These are phyloP conservation scores for Ochetophila trinervis DNA, from an alignment of 306 rosid genomes.

Conservation along the genomic window DNA sequence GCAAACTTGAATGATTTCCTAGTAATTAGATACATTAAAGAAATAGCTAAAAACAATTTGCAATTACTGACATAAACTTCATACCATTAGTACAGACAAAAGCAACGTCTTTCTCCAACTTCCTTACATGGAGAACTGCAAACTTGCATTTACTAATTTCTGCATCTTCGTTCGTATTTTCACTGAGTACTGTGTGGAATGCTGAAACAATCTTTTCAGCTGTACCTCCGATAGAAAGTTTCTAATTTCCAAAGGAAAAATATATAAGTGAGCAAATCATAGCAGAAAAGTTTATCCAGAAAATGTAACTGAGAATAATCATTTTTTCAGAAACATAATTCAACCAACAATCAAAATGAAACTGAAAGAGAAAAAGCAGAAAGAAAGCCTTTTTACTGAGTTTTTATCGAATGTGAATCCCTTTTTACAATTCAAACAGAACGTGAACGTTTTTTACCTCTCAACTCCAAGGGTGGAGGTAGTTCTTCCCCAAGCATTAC, in stretches of 20 bases:
- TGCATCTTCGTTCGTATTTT: conserved; percentile 62
- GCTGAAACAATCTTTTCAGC: conserved; percentile 91
- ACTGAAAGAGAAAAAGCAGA: conserved; percentile 2
- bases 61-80: too few species aligned
- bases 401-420: conserved; percentile 79
- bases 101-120: conserved; percentile 73
- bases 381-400: conserved; percentile 38
- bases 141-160: conserved; percentile 84
- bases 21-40: too few species aligned
- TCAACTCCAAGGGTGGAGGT: conserved; percentile 69
- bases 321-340: conserved; percentile 5
- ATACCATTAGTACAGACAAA: conserved; percentile 59
- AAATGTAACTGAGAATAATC: background rate
- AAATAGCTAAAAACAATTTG: too few species aligned
- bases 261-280: background rate
- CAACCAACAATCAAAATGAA: conserved; percentile 3
- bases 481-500: conserved; percentile 73
- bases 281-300: too few species aligned
- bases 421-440: conserved; percentile 73
- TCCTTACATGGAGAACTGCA: conserved; percentile 66
- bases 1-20: too few species aligned
- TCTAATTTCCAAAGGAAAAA: conserved; percentile 46
- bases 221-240: conserved; percentile 77
- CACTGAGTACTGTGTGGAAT: conserved; percentile 72
- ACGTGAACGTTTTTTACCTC: conserved; percentile 67